Base-by-base conservation (phyloP, 768 basidiomycete species). In the Boletus reticuloceps region DNA sequence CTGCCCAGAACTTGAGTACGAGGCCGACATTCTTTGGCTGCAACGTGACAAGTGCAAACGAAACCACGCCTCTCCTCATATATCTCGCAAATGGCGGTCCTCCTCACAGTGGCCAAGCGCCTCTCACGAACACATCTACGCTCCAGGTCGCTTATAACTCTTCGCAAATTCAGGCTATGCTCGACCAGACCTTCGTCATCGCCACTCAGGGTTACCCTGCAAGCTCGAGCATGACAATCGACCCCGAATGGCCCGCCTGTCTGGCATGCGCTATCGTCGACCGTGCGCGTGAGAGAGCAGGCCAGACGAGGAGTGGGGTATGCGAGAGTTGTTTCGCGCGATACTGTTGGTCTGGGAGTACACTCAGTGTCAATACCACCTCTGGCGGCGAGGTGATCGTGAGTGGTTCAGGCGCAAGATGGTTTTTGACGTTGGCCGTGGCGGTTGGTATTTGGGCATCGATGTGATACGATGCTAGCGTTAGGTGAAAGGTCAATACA, bases 11-110 rank as follows among this genome's bases (percentile, higher is more conserved):
- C 47, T 69, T 79, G 27, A 72, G 63, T 32, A 49, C 55, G 1
- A 68, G 70, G 10, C 78, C 77, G 8, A 77, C 77, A 11, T 78
- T 82, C 67, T 80, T 80, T 60, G 80, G 78, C 5, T 79, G 79
- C 60, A 59, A 72, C 8, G 58, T 56, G 31, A 55, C 62, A 40
- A 63, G 48, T 25, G 59, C 59, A 45, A 67, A 62, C 22, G 59
- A 55, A 0, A 69, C 66, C 40, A 74, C 74, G 5, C 82, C 83
- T 3, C 64, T 84, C 38, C 59, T 85, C 16, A 74, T 85, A 52
- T 86, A 86, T 66, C 66, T 84, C n/a, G 82, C 83, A 1, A 81
- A 80, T 60, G 80, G 81, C 29, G 79, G 77, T 6, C 68, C 76
- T 2, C 77, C 76, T 41, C 70, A 64, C 54, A 68, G 77, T 32